These are phyloP conservation scores for Tetrahymena elliotti DNA, from an alignment of 73 alveolate genomes.

Conservation along the genomic window DNA sequence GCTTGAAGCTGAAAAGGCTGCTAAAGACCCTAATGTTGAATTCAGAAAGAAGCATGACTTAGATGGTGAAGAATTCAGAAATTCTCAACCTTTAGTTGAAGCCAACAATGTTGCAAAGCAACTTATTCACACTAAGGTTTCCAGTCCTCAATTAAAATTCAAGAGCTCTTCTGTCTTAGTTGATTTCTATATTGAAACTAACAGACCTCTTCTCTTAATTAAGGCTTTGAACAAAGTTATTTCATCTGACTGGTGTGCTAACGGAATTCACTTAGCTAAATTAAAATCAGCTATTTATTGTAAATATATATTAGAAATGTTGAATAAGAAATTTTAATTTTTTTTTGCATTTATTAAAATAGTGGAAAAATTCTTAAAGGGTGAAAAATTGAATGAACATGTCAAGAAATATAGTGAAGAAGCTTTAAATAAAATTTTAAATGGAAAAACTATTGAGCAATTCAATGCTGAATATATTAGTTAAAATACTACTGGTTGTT, in stretches of 20 bases:
- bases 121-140: slow-evolving; percentile 9
- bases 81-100: background rate
- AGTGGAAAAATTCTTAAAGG: background rate
- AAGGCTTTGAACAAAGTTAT: slow-evolving; percentile 12
- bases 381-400: background rate
- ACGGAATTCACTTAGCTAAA: background rate
- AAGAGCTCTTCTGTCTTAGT: slow-evolving; percentile 4
- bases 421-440: background rate
- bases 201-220: slow-evolving; percentile 23
- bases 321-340: background rate
- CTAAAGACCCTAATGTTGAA: slow-evolving; percentile 7
- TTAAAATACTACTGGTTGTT: background rate
- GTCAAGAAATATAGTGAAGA: background rate
- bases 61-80: slow-evolving; percentile 15
- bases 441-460: background rate
- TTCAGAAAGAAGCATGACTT: slow-evolving; percentile 28
- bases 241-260: background rate
- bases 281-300: background rate
- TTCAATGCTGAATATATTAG: background rate
- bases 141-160: slow-evolving; percentile 1
- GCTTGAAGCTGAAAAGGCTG: slow-evolving; percentile 10
- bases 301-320: background rate
- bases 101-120: slow-evolving; percentile 2
- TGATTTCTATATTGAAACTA: slow-evolving; percentile 13
- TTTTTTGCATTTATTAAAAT: background rate